These are phyloP conservation scores for Scutellaria baicalensis DNA, from an alignment of 257 asterid genomes.

Conservation along the genomic window DNA sequence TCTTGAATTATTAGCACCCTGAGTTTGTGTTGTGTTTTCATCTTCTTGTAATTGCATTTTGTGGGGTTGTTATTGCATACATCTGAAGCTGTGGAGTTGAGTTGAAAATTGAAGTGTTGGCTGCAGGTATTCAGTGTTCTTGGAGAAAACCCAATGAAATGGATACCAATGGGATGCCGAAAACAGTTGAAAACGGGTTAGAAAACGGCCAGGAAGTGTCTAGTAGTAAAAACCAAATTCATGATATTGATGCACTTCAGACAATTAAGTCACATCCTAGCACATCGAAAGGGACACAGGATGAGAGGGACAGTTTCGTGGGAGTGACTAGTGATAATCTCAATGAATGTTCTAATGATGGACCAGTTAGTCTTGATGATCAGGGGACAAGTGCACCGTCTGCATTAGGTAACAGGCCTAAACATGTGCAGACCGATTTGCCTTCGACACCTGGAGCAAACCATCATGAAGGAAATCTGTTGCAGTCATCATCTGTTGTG, in stretches of 20 bases:
- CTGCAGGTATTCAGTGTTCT: slow-evolving; percentile 9
- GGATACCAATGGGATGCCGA: slow-evolving; percentile 39
- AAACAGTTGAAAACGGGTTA: slow-evolving; percentile 20
- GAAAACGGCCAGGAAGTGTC: slow-evolving; percentile 15
- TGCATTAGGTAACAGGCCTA: slow-evolving; percentile 15
- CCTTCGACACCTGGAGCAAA: slow-evolving; percentile 39
- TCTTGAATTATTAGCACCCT: slow-evolving; percentile 4
- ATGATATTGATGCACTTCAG: too few species aligned
- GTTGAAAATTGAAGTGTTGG: slow-evolving; percentile 13
- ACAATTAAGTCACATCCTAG: too few species aligned
- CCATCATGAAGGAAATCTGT: slow-evolving; percentile 12
- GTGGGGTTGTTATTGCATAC: slow-evolving; percentile 1
- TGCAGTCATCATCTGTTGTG: slow-evolving; percentile 30
- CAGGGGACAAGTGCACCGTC: slow-evolving; percentile 14
- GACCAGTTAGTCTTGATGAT: slow-evolving; percentile 17
- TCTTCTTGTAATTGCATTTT: slow-evolving; percentile 5
- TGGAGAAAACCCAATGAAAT: slow-evolving; percentile 29
- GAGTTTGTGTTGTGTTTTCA: not conserved
- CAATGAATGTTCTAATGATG: slow-evolving; percentile 12
- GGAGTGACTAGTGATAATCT: not conserved
- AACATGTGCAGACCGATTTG: slow-evolving; percentile 37
- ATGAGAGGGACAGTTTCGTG: too few species aligned
- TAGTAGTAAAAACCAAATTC: slow-evolving; percentile 1
- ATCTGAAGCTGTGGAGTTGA: slow-evolving; percentile 12
- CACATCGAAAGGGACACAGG: too few species aligned